A percentile compares a stretch with the other conserved stretches of the same genome.
Conservation (phyloP, 805 yeast genomes). For the Zygosaccharomyces kombuchaensis region DNA sequence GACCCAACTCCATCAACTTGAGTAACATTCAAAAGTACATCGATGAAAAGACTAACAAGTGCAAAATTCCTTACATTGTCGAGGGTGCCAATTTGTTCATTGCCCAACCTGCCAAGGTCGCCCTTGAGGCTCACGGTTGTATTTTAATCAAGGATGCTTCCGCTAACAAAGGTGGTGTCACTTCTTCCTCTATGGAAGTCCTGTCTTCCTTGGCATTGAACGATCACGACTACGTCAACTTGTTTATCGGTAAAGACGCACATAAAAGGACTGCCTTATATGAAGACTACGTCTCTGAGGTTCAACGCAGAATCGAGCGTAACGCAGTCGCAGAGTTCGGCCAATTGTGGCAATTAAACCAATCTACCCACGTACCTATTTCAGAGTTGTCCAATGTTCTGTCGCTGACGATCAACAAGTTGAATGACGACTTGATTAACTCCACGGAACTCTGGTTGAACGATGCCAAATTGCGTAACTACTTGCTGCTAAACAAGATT, state of each 20-base stretch:
- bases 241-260: conserved; percentile 60
- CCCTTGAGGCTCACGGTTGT: conserved; percentile 82
- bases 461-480: conserved; percentile 71
- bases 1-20: conserved; percentile 93
- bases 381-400: conserved; percentile 74
- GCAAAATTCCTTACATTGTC: conserved; percentile 79
- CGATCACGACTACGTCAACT: conserved; percentile 70
- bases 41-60: conserved; percentile 69
- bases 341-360: conserved; percentile 75
- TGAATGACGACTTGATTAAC: conserved; percentile 78
- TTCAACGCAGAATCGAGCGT: conserved; percentile 65
- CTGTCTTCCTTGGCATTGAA: conserved; percentile 89
- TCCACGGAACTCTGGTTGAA: conserved; percentile 81
- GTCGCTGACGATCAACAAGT: conserved; percentile 75
- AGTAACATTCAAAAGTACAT: conserved; percentile 71
- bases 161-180: conserved; percentile 97
- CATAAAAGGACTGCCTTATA: conserved; percentile 66
- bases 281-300: conserved; percentile 76
- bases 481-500: conserved; percentile 62
- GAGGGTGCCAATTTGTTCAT: conserved; percentile 97
- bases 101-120: conserved; percentile 88
- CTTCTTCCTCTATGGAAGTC: conserved; percentile 93
- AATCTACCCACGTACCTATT: conserved; percentile 56
- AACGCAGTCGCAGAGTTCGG: conserved; percentile 86
- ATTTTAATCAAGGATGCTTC: conserved; percentile 92